phyloP scores from a whole-genome alignment of 305 asterid genomes.

The Ruellia speciosa region DNA sequence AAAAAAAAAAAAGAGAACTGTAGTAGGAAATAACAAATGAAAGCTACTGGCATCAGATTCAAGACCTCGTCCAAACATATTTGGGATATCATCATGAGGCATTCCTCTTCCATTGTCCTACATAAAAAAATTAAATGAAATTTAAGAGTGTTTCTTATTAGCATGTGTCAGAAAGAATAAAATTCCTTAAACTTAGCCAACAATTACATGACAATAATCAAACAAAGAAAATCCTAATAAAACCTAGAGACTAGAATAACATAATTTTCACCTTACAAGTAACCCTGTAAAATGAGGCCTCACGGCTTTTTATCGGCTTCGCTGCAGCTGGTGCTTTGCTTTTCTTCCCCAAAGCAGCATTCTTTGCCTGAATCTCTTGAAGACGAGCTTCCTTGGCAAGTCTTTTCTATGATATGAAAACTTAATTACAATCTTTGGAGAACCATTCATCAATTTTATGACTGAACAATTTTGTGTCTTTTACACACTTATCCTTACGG shows the following conservation, averaged over 20 bases:
- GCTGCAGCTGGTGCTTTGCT: slow-evolving; percentile 38
- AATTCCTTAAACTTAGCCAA: background rate
- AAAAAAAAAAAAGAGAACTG: too few species aligned
- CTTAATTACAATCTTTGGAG: slow-evolving; percentile 16
- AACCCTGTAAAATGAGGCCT: slow-evolving; percentile 71
- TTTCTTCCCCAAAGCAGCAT: slow-evolving; percentile 77
- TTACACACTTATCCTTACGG: background rate
- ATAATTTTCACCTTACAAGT: slow-evolving; percentile 55
- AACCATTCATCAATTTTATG: background rate
- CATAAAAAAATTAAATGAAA: slow-evolving; percentile 20
- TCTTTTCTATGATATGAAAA: slow-evolving; percentile 49
- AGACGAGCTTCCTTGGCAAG: slow-evolving; percentile 86
- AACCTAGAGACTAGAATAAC: slow-evolving; percentile 14
- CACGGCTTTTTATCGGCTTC: slow-evolving; percentile 64
- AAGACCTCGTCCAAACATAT: slow-evolving; percentile 92
- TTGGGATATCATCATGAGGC: slow-evolving; percentile 95
- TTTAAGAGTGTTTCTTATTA: slow-evolving; percentile 8
- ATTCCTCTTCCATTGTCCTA: slow-evolving; percentile 97
- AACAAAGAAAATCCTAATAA: slow-evolving; percentile 6
- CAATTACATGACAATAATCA: background rate
- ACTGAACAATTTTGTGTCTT: slow-evolving; percentile 1
- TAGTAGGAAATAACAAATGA: background rate
- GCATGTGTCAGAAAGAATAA: slow-evolving; percentile 14
- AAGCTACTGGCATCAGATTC: slow-evolving; percentile 18
- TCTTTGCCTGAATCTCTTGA: slow-evolving; percentile 74